These are phyloP conservation scores for Quercus tomentella DNA, from an alignment of 331 rosid species.

Conservation along the genomic window DNA sequence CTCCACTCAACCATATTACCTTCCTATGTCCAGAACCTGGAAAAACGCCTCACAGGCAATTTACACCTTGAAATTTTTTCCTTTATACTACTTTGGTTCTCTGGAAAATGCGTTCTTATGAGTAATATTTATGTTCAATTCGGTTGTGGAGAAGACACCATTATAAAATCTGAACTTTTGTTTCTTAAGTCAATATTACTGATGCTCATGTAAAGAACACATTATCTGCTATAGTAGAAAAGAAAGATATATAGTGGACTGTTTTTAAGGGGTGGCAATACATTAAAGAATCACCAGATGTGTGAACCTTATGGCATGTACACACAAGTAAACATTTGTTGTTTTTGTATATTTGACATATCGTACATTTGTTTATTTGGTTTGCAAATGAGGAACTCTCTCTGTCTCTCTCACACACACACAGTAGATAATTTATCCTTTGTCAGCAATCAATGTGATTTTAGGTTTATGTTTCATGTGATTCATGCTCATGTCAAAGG, in stretches of 20 bases:
- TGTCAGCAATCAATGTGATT: neutral
- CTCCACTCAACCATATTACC: slow-evolving; percentile 52
- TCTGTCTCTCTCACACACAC: too few species aligned
- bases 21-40: slow-evolving; percentile 42
- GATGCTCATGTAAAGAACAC: neutral
- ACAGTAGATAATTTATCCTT: too few species aligned
- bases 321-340: too few species aligned
- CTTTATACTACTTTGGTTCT: slow-evolving; percentile 14
- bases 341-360: too few species aligned
- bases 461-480: neutral
- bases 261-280: too few species aligned
- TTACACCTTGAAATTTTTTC: slow-evolving; percentile 22
- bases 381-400: too few species aligned
- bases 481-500: neutral
- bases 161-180: neutral
- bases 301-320: too few species aligned
- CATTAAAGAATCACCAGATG: too few species aligned
- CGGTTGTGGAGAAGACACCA: neutral
- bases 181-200: neutral
- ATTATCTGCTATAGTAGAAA: neutral
- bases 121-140: neutral
- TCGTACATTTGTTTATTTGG: too few species aligned
- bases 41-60: slow-evolving; percentile 57
- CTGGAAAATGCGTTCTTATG: slow-evolving; percentile 9
- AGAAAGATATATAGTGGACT: too few species aligned